Conservation (phyloP, 768 basidiomycete genomes). For the Mycena venus region DNA sequence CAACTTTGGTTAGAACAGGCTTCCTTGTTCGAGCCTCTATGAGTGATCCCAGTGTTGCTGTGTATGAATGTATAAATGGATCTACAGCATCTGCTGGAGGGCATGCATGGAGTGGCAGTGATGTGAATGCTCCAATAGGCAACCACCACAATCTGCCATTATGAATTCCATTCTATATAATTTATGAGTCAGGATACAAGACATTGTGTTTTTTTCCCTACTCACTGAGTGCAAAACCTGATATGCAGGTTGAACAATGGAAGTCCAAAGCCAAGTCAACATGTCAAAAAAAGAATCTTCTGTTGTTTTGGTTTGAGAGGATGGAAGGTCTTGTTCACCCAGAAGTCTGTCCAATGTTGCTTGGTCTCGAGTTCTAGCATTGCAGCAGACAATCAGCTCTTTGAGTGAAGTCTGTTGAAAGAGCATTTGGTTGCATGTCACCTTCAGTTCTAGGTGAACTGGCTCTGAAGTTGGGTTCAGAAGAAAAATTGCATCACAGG, state of each 20-base stretch:
- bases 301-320: background rate
- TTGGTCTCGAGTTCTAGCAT: background rate
- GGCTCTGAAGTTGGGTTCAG: slow-evolving; percentile 2
- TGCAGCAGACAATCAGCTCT: background rate
- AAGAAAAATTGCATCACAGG: slow-evolving; percentile 34
- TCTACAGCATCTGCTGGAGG: slow-evolving; percentile 10
- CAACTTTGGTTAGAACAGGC: too few relatives aligned
- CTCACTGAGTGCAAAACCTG: background rate
- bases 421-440: background rate
- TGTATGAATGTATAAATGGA: slow-evolving; percentile 19
- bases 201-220: background rate
- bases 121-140: slow-evolving; percentile 29
- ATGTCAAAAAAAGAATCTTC: background rate
- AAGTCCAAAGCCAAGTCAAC: background rate
- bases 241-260: background rate
- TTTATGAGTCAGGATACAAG: background rate
- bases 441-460: slow-evolving; percentile 7
- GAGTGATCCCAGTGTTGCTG: too few relatives aligned
- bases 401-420: slow-evolving; percentile 5
- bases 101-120: slow-evolving; percentile 32
- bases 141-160: slow-evolving; percentile 34
- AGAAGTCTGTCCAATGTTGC: background rate
- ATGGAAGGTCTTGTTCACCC: background rate
- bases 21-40: too few relatives aligned
- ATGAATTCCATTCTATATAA: slow-evolving; percentile 10